These are phyloP conservation scores for Pythium oligandrum DNA, from an alignment of 352 stramenopile species.

Conservation along the genomic window DNA sequence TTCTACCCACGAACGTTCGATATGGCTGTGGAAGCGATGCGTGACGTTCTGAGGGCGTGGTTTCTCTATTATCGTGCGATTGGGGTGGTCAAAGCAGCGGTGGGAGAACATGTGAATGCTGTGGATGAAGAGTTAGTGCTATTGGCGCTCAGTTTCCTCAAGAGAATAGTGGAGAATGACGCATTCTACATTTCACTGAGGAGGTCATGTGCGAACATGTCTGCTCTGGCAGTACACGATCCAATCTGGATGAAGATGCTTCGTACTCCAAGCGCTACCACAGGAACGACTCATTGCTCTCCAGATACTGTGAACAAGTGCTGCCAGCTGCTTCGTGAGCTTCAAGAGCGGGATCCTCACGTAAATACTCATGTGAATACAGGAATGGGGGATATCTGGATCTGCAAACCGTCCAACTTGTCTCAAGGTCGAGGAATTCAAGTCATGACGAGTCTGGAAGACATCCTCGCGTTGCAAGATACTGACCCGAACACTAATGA, in stretches of 20 bases:
- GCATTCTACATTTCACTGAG: slow-evolving; percentile 5
- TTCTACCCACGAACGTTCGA: slow-evolving; percentile 58
- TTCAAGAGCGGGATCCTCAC: slow-evolving; percentile 35
- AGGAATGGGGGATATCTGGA: slow-evolving; percentile 35
- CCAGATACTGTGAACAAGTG: no score
- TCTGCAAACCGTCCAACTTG: slow-evolving; percentile 73
- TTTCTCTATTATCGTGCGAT: slow-evolving; percentile 48
- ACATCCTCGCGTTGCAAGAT: slow-evolving; percentile 20
- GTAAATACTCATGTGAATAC: background rate
- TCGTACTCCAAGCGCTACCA: no score
- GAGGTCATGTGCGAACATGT: slow-evolving; percentile 3
- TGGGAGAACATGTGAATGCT: background rate
- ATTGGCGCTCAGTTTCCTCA: slow-evolving; percentile 2
- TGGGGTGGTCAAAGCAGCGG: slow-evolving; percentile 23
- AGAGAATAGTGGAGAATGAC: slow-evolving; percentile 5
- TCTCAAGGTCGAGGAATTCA: slow-evolving; percentile 72
- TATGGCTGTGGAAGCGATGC: slow-evolving; percentile 9
- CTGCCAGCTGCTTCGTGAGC: background rate
- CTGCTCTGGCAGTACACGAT: slow-evolving; percentile 2
- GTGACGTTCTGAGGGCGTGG: slow-evolving; percentile 26
- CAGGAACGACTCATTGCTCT: no score
- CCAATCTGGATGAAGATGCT: no score
- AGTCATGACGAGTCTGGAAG: slow-evolving; percentile 33
- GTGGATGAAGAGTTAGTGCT: no score
- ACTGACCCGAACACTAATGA: background rate